Conservation (phyloP, 306 rosid genomes). For the Cucumis melo region DNA sequence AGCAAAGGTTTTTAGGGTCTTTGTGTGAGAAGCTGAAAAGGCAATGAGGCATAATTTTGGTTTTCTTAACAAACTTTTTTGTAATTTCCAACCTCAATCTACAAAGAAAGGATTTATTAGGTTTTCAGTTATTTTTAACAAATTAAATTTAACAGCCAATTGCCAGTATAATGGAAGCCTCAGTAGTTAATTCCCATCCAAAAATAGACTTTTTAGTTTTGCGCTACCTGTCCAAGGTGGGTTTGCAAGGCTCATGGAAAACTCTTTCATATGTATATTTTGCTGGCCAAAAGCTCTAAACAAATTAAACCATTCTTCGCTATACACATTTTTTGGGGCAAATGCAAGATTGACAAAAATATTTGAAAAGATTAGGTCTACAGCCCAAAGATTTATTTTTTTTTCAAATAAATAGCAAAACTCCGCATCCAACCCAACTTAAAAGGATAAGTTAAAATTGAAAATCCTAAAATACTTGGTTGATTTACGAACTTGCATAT, state of each 20-base stretch:
- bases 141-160: background rate
- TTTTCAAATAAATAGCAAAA: too few relatives aligned
- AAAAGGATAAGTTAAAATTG: too few relatives aligned
- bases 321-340: too few relatives aligned
- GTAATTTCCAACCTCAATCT: background rate
- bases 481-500: too few relatives aligned
- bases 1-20: background rate
- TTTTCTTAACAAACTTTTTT: background rate
- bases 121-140: background rate
- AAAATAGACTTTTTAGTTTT: background rate
- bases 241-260: background rate
- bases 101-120: background rate
- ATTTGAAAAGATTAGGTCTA: too few relatives aligned
- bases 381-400: too few relatives aligned
- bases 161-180: background rate
- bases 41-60: background rate
- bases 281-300: background rate
- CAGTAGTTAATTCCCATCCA: background rate
- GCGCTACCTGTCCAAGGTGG: background rate
- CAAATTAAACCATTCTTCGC: too few relatives aligned
- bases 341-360: too few relatives aligned
- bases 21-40: background rate
- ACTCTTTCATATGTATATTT: background rate
- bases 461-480: too few relatives aligned
- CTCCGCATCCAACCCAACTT: too few relatives aligned